A percentile compares a stretch with the other conserved stretches of the same genome.
Evolutionary conservation across 2,329 filamentous ascomycete genomes (phyloP).

Genomic region (Aspergillus intermedius): DNA sequence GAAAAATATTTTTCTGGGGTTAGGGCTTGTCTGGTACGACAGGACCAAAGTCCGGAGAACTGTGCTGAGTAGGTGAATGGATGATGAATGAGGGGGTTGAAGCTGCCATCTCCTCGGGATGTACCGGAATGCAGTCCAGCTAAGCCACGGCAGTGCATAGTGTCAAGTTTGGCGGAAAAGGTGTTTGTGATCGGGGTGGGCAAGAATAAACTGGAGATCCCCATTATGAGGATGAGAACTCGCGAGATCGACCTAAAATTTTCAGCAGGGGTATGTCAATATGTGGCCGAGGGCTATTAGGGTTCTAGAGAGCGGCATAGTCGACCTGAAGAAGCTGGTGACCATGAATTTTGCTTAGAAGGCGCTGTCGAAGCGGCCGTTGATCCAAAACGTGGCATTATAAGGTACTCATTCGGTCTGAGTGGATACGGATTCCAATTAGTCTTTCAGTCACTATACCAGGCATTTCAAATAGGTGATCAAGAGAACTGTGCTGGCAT

Average conservation of each 20-base stretch:
- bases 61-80: slow-evolving; percentile 62
- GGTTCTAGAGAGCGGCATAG: slow-evolving; percentile 73
- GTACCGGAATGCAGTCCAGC: slow-evolving; percentile 88
- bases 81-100: slow-evolving; percentile 51
- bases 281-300: slow-evolving; percentile 93
- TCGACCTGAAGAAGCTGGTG: slow-evolving; percentile 74
- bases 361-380: slow-evolving; percentile 80
- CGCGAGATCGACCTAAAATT: slow-evolving; percentile 92
- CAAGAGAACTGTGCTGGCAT: too few relatives aligned
- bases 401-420: slow-evolving; percentile 55
- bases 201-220: slow-evolving; percentile 89
- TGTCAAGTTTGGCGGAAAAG: slow-evolving; percentile 85
- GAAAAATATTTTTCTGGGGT: slow-evolving; percentile 74
- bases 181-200: slow-evolving; percentile 96
- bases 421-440: too few relatives aligned
- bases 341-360: slow-evolving; percentile 84
- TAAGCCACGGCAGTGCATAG: slow-evolving; percentile 81
- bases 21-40: slow-evolving; percentile 57
- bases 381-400: slow-evolving; percentile 82
- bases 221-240: slow-evolving; percentile 88
- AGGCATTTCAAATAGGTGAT: too few relatives aligned
- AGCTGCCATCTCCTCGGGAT: slow-evolving; percentile 68
- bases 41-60: slow-evolving; percentile 54
- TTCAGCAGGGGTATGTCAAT: slow-evolving; percentile 94
- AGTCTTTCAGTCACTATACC: too few relatives aligned